phyloP scores from a whole-genome alignment of 305 asterid genomes.

The Fraxinus albicans region DNA sequence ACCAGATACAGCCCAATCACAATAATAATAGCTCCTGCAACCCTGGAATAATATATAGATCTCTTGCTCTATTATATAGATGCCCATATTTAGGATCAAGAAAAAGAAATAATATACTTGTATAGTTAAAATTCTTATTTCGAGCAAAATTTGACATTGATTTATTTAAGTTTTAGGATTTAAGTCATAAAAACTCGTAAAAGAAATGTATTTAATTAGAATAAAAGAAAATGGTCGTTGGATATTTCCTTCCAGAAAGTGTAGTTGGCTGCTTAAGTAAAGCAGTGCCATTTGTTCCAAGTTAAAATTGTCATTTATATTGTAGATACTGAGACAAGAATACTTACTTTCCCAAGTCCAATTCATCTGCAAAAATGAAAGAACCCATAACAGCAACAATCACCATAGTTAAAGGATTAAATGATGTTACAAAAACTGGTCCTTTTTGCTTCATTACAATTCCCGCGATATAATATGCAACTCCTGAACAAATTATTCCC shows the following conservation, averaged over 20 bases:
- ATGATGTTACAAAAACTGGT: slow-evolving; percentile 72
- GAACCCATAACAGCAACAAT: slow-evolving; percentile 67
- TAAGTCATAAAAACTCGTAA: no score
- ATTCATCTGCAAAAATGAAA: slow-evolving; percentile 53
- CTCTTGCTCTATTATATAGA: no score
- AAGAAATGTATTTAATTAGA: no score
- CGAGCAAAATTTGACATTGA: no score
- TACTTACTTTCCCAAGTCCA: slow-evolving; percentile 63
- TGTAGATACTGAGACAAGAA: background rate
- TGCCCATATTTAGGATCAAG: no score
- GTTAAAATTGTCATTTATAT: background rate
- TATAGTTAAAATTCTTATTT: no score
- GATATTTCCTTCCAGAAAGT: no score
- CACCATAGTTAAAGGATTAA: slow-evolving; percentile 67
- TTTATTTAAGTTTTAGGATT: no score
- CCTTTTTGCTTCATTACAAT: slow-evolving; percentile 60
- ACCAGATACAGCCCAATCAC: slow-evolving; percentile 54
- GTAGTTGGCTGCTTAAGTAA: no score
- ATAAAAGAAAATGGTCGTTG: no score
- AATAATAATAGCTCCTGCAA: slow-evolving; percentile 50
- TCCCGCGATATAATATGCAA: slow-evolving; percentile 65
- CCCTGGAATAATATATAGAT: slow-evolving; percentile 34
- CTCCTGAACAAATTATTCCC: slow-evolving; percentile 72
- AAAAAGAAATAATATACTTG: no score
- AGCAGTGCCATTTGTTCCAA: no score